A percentile compares a stretch with the other conserved stretches of the same genome.
Evolutionary conservation across 306 rosid species (phyloP).

Genomic region (Castanea sativa): DNA sequence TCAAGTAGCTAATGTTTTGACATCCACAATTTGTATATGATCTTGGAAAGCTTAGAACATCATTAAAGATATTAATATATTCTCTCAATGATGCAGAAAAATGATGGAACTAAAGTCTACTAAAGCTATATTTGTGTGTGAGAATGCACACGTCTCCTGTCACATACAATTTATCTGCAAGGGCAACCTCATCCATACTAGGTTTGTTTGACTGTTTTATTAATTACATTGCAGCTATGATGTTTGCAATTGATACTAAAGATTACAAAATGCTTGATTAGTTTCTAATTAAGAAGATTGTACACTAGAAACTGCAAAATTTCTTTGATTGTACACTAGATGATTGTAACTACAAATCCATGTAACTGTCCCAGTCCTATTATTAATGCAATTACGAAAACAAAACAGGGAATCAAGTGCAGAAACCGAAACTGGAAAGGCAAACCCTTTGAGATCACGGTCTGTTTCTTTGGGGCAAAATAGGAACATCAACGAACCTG

Average conservation of each 20-base stretch:
- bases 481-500: not conserved
- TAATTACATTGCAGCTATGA: not conserved
- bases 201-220: slow-evolving; percentile 21
- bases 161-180: slow-evolving; percentile 51
- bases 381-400: not conserved
- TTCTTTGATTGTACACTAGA: not conserved
- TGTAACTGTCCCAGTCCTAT: no score
- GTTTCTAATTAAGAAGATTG: not conserved
- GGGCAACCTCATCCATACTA: slow-evolving; percentile 41
- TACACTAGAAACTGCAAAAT: not conserved
- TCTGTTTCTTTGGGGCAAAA: not conserved
- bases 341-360: no score
- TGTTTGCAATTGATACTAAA: not conserved
- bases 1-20: not conserved
- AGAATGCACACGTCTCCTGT: slow-evolving; percentile 41
- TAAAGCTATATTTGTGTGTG: slow-evolving; percentile 43
- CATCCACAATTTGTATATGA: no score
- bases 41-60: not conserved
- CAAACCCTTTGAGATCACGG: not conserved
- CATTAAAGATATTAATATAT: not conserved
- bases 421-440: not conserved
- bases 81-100: slow-evolving; percentile 30
- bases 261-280: slow-evolving; percentile 6
- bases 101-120: slow-evolving; percentile 39
- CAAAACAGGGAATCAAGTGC: not conserved